These are phyloP conservation scores for Lithocarpus polystachyus DNA, from an alignment of 306 rosid genomes.

Conservation along the genomic window DNA sequence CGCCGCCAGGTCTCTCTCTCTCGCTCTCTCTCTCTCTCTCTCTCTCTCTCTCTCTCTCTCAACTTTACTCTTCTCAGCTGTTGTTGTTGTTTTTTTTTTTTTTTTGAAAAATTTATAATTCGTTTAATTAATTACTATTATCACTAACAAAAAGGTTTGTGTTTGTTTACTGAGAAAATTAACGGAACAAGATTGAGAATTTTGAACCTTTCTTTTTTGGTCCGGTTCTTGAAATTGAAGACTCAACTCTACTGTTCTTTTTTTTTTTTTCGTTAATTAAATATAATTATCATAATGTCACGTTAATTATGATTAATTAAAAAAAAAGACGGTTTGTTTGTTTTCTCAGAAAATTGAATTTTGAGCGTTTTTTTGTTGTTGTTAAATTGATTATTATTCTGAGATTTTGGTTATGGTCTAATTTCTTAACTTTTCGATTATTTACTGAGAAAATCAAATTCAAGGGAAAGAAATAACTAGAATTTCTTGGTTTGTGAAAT, in stretches of 20 bases:
- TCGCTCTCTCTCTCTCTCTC: not conserved
- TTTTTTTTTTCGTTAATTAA: not conserved
- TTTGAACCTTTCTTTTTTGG: not conserved
- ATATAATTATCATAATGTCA: too few relatives aligned
- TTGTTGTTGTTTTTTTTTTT: too few relatives aligned
- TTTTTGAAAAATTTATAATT: too few relatives aligned
- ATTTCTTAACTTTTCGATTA: not conserved
- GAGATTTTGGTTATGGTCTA: not conserved
- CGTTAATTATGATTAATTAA: too few relatives aligned
- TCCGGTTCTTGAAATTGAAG: slow-evolving; percentile 3
- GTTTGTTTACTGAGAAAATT: slow-evolving; percentile 39
- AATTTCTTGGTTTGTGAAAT: not conserved
- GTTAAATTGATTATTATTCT: too few relatives aligned
- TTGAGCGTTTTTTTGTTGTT: too few relatives aligned
- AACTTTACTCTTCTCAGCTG: too few relatives aligned
- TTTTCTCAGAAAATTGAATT: too few relatives aligned
- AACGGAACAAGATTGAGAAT: slow-evolving; percentile 15
- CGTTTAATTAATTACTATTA: too few relatives aligned
- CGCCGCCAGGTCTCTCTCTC: slow-evolving; percentile 74
- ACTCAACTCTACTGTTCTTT: not conserved
- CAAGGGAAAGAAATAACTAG: not conserved
- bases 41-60: too few relatives aligned
- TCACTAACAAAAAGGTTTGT: not conserved
- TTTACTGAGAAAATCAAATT: not conserved
- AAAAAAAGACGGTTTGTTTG: too few relatives aligned